phyloP scores from a whole-genome alignment of 78 protist genomes.

The Anaeramoeba flamelloides region DNA sequence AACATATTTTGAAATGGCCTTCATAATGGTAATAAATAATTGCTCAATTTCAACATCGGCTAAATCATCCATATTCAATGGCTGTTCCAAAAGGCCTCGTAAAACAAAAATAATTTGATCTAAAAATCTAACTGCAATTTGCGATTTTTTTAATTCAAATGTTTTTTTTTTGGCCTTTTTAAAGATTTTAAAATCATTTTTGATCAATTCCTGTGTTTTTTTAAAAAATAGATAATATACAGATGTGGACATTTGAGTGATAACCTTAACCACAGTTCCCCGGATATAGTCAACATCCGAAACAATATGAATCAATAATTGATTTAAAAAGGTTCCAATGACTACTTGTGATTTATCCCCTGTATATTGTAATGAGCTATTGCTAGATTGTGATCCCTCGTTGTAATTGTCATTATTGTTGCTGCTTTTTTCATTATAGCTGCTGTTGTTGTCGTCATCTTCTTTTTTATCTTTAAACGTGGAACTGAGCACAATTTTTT shows the following conservation, averaged over 20 bases:
- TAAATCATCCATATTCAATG: conserved; percentile 18
- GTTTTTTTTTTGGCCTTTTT: conserved; percentile 20
- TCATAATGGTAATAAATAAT: conserved; percentile 14
- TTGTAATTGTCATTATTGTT: background rate
- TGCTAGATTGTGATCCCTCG: conserved; percentile 8
- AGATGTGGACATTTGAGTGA: background rate
- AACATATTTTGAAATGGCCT: conserved; percentile 12
- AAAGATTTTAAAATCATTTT: background rate
- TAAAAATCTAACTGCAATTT: conserved; percentile 13
- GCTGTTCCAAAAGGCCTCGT: conserved; percentile 22
- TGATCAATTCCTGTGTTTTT: background rate
- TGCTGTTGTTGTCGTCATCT: background rate
- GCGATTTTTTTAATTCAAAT: background rate
- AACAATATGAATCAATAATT: conserved; percentile 10
- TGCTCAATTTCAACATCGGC: conserved; percentile 28
- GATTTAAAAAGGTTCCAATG: conserved; percentile 13
- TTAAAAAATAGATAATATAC: background rate
- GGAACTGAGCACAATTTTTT: background rate
- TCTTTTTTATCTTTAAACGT: conserved; percentile 11
- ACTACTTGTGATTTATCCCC: background rate
- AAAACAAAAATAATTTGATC: conserved; percentile 33
- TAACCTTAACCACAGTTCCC: background rate
- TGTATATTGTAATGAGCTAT: background rate
- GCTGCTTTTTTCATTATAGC: background rate
- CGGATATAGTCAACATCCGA: background rate